These are phyloP conservation scores for Udeniomyces megalosporus DNA, from an alignment of 768 basidiomycete species.

Conservation along the genomic window DNA sequence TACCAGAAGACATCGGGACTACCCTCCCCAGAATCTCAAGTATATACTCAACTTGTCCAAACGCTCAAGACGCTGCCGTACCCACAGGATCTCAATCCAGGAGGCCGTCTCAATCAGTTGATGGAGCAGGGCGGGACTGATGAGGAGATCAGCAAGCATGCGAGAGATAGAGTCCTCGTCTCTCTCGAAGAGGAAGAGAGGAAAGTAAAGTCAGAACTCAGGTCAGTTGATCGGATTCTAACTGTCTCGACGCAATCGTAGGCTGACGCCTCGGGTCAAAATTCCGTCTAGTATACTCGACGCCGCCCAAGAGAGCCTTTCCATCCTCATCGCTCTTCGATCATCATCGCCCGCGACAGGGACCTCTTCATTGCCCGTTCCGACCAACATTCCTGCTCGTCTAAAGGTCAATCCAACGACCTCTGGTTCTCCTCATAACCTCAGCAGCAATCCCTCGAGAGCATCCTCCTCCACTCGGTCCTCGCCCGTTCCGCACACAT, in stretches of 20 bases:
- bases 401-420: not conserved
- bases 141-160: not conserved
- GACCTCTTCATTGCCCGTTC: not conserved
- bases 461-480: not conserved
- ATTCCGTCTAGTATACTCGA: not conserved
- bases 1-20: not conserved
- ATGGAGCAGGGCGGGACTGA: too few species aligned
- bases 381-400: not conserved
- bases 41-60: not conserved
- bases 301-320: not conserved
- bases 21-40: not conserved
- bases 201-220: not conserved
- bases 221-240: not conserved
- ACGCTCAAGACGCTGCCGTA: not conserved
- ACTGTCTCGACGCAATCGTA: not conserved
- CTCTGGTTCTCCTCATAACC: not conserved
- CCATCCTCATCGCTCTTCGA: slow-evolving; percentile 4
- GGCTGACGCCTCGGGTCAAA: too few species aligned
- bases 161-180: not conserved
- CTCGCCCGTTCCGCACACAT: not conserved
- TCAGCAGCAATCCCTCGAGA: not conserved
- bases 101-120: too few species aligned
- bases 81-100: not conserved
- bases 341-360: not conserved
- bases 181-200: not conserved